A percentile compares a stretch with the other conserved stretches of the same genome.
These are phyloP conservation scores for Colletotrichum aenigma DNA, from an alignment of 2,329 filamentous ascomycete genomes.

Conservation along the genomic window DNA sequence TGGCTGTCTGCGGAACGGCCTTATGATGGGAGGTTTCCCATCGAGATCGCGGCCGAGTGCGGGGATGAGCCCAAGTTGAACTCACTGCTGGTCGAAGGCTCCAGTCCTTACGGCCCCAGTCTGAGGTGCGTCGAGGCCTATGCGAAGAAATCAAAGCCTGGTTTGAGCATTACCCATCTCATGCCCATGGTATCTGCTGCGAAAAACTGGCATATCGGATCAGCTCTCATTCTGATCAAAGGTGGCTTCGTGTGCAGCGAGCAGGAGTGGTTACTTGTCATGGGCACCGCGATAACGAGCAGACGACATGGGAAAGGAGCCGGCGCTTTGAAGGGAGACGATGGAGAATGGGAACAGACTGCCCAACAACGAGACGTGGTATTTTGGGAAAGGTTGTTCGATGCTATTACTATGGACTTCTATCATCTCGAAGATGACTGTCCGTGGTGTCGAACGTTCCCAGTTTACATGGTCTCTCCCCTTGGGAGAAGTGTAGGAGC, in stretches of 20 bases:
- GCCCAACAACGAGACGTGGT: neutral
- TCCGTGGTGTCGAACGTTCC: neutral
- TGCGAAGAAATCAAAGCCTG: neutral
- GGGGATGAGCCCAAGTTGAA: neutral
- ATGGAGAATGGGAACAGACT: neutral
- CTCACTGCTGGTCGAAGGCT: accelerated
- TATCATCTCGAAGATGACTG: neutral
- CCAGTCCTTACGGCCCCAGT: neutral
- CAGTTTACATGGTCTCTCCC: neutral
- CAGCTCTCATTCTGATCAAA: neutral
- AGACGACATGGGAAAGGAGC: neutral
- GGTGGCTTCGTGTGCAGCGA: neutral
- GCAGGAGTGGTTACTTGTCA: neutral
- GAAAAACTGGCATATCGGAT: neutral
- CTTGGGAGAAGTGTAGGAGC: neutral
- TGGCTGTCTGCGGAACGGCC: neutral
- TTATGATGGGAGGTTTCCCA: neutral
- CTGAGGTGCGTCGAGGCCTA: neutral
- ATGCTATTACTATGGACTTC: neutral
- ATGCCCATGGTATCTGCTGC: neutral
- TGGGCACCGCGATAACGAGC: neutral
- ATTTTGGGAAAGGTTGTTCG: neutral
- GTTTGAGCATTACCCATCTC: neutral
- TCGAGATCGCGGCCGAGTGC: neutral
- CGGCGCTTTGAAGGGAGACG: neutral